Percentiles rank a stretch among this genome's conserved stretches.
Conservation (phyloP, 139 green algal genomes). For the Astrephomene gubernaculifera region DNA sequence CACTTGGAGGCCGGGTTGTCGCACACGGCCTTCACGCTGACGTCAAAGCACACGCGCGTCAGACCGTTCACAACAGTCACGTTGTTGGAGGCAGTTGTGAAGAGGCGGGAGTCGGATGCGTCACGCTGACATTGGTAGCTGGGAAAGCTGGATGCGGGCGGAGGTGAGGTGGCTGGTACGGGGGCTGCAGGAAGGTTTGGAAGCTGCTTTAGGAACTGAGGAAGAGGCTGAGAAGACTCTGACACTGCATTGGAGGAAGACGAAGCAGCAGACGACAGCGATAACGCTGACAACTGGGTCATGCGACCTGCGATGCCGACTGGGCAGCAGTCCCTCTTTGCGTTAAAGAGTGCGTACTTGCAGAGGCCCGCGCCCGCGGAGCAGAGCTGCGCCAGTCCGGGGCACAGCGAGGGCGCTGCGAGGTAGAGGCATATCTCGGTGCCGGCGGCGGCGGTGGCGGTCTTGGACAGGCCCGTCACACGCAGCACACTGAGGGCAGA, state of each 20-base stretch:
- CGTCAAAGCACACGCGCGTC: constrained; percentile 41
- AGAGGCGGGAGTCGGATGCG: not conserved
- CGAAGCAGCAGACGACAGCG: no score
- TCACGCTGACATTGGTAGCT: constrained; percentile 35
- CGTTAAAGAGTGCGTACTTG: constrained; percentile 36
- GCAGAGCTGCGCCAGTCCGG: constrained; percentile 16
- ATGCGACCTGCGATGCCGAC: not conserved
- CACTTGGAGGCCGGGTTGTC: constrained; percentile 2
- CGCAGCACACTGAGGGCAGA: constrained; percentile 9
- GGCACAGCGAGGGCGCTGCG: not conserved
- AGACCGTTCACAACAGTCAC: not conserved
- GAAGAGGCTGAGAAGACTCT: no score
- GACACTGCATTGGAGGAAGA: no score
- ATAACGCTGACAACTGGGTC: constrained; percentile 26
- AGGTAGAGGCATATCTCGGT: constrained; percentile 38
- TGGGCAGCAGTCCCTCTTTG: constrained; percentile 33
- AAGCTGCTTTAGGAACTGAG: no score
- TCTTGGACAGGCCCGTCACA: not conserved
- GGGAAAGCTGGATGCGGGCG: constrained; percentile 37
- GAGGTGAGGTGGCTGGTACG: no score
- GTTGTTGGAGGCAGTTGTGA: constrained; percentile 28
- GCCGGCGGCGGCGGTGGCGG: constrained; percentile 6
- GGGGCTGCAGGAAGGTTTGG: no score
- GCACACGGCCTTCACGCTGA: not conserved
- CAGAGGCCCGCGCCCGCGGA: not conserved